Conservation (phyloP, 169 alveolate genomes). For the Plasmodium reichenowi region DNA sequence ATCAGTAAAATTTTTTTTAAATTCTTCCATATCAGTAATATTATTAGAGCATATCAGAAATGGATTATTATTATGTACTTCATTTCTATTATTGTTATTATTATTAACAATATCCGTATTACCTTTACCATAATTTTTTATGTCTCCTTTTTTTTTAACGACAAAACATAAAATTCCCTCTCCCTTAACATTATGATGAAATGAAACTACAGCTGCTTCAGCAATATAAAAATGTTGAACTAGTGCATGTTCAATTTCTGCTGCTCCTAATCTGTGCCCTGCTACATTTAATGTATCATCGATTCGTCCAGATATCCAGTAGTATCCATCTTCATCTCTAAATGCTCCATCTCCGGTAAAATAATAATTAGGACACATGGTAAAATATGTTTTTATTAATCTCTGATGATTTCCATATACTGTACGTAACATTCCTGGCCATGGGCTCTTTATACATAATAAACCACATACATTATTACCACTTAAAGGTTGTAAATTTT, state of each 20-base stretch:
- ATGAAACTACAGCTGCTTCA: conserved; percentile 95
- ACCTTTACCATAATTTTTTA: conserved; percentile 22
- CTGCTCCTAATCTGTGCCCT: conserved; percentile 95
- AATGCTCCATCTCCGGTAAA: conserved; percentile 97
- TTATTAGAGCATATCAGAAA: neutral
- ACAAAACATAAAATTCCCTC: conserved; percentile 93
- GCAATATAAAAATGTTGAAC: conserved; percentile 90
- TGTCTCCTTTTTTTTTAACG: conserved; percentile 84
- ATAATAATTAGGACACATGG: conserved; percentile 90
- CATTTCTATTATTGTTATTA: conserved; percentile 17
- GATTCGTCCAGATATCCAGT: conserved; percentile 96
- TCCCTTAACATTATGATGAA: conserved; percentile 95
- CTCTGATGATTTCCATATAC: conserved; percentile 92
- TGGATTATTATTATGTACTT: conserved; percentile 3
- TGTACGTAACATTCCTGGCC: conserved; percentile 94
- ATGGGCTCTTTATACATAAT: conserved; percentile 90
- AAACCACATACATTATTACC: conserved; percentile 89
- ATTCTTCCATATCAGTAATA: conserved; percentile 5
- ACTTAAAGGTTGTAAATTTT: conserved; percentile 88
- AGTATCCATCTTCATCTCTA: conserved; percentile 94
- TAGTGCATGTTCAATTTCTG: conserved; percentile 94
- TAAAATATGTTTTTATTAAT: conserved; percentile 87
- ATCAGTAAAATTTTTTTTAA: conserved; percentile 21
- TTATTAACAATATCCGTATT: conserved; percentile 26
- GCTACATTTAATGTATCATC: conserved; percentile 97